Evolutionary conservation across 2,329 filamentous ascomycete genomes (phyloP).

Genomic region (Cadophora luteo-olivacea): DNA sequence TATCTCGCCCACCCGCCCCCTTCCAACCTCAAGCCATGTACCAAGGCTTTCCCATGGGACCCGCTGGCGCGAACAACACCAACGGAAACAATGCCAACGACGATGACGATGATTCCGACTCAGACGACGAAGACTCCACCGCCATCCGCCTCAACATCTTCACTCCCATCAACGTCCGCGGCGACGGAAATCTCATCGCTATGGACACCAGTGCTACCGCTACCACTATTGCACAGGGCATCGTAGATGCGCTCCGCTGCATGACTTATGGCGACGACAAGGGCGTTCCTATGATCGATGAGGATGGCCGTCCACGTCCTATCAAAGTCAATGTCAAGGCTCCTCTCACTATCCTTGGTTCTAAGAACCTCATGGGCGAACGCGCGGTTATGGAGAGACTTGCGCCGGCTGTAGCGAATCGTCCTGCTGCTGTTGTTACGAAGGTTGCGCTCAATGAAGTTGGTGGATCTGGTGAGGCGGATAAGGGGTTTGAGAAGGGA

Average conservation of each 20-base stretch:
- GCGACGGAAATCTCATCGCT: constrained; percentile 55
- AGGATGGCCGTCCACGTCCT: constrained; percentile 51
- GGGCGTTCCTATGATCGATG: constrained; percentile 55
- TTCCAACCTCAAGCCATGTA: not conserved
- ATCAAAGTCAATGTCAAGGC: constrained; percentile 54
- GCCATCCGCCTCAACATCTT: constrained; percentile 56
- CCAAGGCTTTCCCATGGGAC: constrained; percentile 1
- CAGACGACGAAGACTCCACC: constrained; percentile 40
- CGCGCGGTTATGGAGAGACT: constrained; percentile 26
- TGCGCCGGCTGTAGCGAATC: not conserved
- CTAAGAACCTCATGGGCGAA: constrained; percentile 53
- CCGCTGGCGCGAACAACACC: constrained; percentile 5
- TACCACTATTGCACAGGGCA: constrained; percentile 50
- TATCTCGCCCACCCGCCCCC: not conserved
- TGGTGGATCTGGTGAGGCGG: not conserved
- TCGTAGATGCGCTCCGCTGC: constrained; percentile 53
- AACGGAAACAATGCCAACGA: too few relatives aligned
- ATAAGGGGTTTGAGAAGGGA: not conserved
- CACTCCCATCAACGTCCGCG: constrained; percentile 53
- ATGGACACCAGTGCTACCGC: constrained; percentile 50
- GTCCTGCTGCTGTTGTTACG: constrained; percentile 6
- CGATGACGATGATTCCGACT: constrained; percentile 31
- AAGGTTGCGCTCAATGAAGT: constrained; percentile 6
- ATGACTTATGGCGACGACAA: constrained; percentile 47
- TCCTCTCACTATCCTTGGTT: constrained; percentile 52